Base-by-base conservation (phyloP, 176 grass and related monocot genomes). In the Juncus inflexus region DNA sequence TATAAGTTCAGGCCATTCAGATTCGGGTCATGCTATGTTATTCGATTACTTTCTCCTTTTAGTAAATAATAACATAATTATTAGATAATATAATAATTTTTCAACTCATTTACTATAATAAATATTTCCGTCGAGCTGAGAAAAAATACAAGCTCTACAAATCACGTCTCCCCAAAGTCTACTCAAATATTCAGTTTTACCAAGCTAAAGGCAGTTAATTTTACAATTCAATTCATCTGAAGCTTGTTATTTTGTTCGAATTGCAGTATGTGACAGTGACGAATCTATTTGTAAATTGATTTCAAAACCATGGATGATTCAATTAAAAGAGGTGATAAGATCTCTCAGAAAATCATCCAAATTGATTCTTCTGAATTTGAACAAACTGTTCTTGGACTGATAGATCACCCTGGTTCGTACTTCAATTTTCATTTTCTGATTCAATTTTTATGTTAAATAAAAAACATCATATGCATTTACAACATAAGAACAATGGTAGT, bases 111-210 rank as follows among this genome's bases (percentile, higher is more conserved):
- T 28, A 0, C 19, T 28, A 28, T 28, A 28, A 28, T 28, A 28
- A 28, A 28, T 28, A 28, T 12, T 95, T 95, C 66, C 86, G 90
- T 42, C 62, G 50, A 37, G 86, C 77, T 3, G 90, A 95, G 86
- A 95, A 95, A 77, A 78, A 86, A 37, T 95, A 79, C 77, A 95
- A 95, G 80, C 83, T 95, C 54, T 83, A 95, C 77, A 86, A 90
- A 72, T 45, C 77, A 2, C 77, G 50, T 42, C 74, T 56, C 7
- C 50, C 74, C 70, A 86, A 90, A 61, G 78, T 82, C n/a, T 76
- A 69, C 66, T 65, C 77, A 12, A 75, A 35, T 62, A 42, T 16
- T 70, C 35, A 50, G 35, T 58, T 49, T 60, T 40, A 35, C 6
- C 43, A 28, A 45, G 0, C 16, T 37, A 13, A 60, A 11, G 42